Conservation (phyloP, 768 basidiomycete genomes). For the Guyanaporus albipodus region DNA sequence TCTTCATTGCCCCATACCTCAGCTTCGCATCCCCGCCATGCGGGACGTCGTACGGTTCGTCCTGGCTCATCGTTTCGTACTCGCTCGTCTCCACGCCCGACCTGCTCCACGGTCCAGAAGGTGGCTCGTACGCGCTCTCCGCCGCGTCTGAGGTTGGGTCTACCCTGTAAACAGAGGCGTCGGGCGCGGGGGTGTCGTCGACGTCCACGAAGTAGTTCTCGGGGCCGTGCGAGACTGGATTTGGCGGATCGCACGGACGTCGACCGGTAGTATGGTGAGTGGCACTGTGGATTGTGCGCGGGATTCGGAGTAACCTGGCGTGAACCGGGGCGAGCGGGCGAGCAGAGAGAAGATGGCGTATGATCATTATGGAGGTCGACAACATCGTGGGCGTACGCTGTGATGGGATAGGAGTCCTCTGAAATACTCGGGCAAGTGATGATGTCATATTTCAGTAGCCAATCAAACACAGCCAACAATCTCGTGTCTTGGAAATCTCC, state of each 20-base stretch:
- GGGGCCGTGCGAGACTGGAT: conserved; percentile 27
- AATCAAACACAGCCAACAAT: no score
- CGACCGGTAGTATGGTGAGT: neutral
- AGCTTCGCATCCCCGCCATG: conserved; percentile 1
- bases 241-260: neutral
- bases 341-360: no score
- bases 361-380: no score
- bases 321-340: no score
- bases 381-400: no score
- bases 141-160: conserved; percentile 42
- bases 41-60: conserved; percentile 25
- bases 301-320: no score
- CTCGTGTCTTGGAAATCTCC: no score
- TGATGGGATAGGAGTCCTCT: no score
- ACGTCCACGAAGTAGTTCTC: conserved; percentile 48
- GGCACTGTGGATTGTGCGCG: conserved; percentile 8
- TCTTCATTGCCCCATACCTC: conserved; percentile 24
- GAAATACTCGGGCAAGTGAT: no score
- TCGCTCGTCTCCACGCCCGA: conserved; percentile 36
- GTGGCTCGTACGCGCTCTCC: conserved; percentile 48
- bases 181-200: conserved; percentile 41
- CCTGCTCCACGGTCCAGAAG: conserved; percentile 43
- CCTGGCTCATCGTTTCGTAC: conserved; percentile 22
- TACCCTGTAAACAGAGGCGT: conserved; percentile 43
- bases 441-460: no score